phyloP scores from a whole-genome alignment of 257 asterid species.

The Petrea volubilis region DNA sequence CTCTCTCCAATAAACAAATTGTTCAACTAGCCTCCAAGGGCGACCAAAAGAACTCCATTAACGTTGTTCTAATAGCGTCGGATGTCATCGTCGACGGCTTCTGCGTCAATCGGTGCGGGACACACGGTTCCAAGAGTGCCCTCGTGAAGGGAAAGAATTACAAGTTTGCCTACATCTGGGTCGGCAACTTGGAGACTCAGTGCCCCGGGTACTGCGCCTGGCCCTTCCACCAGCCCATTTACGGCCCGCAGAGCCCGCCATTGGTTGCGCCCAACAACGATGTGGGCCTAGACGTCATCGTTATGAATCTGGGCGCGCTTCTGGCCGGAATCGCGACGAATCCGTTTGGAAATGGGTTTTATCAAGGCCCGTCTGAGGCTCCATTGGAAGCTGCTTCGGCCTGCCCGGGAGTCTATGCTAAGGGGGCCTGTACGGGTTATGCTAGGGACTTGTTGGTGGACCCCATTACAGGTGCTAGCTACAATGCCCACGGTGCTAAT shows the following conservation, averaged over 20 bases:
- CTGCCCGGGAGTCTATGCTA: too few relatives aligned
- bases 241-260: too few relatives aligned
- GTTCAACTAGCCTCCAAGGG: conserved; percentile 29
- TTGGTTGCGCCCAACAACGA: conserved; percentile 11
- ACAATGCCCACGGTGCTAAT: conserved; percentile 32
- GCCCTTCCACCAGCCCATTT: too few relatives aligned
- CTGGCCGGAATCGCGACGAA: conserved; percentile 26
- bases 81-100: conserved; percentile 52
- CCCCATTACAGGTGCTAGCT: conserved; percentile 24
- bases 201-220: too few relatives aligned
- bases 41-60: conserved; percentile 37
- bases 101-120: conserved; percentile 58
- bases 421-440: conserved; percentile 19
- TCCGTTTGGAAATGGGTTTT: too few relatives aligned
- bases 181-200: conserved; percentile 38
- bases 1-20: conserved; percentile 30
- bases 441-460: conserved; percentile 13
- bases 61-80: conserved; percentile 47
- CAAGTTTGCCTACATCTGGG: conserved; percentile 53
- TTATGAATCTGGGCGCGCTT: conserved; percentile 42
- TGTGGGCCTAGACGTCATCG: conserved; percentile 35
- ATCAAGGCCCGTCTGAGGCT: too few relatives aligned
- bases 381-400: too few relatives aligned
- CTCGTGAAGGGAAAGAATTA: conserved; percentile 30
- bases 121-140: conserved; percentile 41